phyloP scores from a whole-genome alignment of 2,329 filamentous ascomycete species.

The Penicillium occitanis region DNA sequence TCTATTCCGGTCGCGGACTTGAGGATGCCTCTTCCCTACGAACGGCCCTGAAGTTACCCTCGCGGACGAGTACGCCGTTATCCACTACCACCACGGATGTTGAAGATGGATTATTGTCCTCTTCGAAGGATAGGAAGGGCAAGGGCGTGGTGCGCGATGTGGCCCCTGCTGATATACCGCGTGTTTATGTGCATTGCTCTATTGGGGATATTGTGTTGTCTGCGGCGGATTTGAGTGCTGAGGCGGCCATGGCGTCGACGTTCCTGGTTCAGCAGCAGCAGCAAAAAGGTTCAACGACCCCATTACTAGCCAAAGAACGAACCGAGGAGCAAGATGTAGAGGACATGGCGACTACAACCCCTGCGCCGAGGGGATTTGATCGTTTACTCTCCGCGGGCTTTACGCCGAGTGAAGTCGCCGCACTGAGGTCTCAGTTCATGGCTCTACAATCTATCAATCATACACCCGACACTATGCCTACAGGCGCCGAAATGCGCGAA shows the following conservation, averaged over 20 bases:
- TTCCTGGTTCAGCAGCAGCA: constrained; percentile 23
- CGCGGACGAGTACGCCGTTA: constrained; percentile 43
- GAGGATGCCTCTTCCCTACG: constrained; percentile 69
- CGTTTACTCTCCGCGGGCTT: constrained; percentile 79
- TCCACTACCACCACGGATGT: constrained; percentile 16
- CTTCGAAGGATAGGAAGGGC: constrained; percentile 47
- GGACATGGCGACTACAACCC: constrained; percentile 40
- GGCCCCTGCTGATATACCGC: constrained; percentile 54
- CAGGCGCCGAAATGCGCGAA: constrained; percentile 68
- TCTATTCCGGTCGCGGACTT: constrained; percentile 84
- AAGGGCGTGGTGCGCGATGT: constrained; percentile 57
- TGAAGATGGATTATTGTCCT: constrained; percentile 22
- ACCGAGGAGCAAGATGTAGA: constrained; percentile 16
- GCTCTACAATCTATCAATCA: constrained; percentile 78
- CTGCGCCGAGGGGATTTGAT: constrained; percentile 78
- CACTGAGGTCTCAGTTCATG: constrained; percentile 83
- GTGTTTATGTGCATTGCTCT: constrained; percentile 90
- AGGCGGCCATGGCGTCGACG: constrained; percentile 51
- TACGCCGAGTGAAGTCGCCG: constrained; percentile 76
- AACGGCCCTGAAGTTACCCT: constrained; percentile 64
- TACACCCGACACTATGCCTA: constrained; percentile 86
- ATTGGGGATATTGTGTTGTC: constrained; percentile 75
- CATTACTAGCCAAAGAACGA: neutral
- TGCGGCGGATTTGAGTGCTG: constrained; percentile 65
- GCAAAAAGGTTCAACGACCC: neutral